phyloP scores from a whole-genome alignment of 768 basidiomycete genomes.

The Boletus rubroflammeus region DNA sequence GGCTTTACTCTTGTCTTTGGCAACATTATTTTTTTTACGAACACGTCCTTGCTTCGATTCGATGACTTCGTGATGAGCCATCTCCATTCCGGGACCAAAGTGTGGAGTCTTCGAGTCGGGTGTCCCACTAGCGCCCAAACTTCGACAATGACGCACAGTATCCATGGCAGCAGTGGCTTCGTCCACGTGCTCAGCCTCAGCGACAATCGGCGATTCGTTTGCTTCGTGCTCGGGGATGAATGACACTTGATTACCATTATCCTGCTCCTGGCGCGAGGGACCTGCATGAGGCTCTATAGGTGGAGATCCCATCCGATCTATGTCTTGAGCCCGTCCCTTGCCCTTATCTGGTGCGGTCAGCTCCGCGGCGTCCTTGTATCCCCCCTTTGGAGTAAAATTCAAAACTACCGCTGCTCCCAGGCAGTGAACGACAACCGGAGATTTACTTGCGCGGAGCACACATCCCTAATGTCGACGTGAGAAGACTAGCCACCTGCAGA shows the following conservation, averaged over 20 bases:
- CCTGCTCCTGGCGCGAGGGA: background rate
- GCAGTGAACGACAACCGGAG: conserved; percentile 23
- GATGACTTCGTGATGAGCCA: background rate
- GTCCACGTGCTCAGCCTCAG: conserved; percentile 5
- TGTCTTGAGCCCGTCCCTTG: conserved; percentile 7
- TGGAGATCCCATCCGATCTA: conserved; percentile 5
- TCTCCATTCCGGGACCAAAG: background rate
- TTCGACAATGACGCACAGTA: background rate
- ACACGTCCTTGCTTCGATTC: background rate
- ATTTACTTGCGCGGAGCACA: conserved; percentile 21
- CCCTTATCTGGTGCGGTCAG: conserved; percentile 7
- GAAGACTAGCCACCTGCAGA: background rate
- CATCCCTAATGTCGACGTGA: conserved; percentile 19
- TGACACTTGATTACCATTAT: background rate
- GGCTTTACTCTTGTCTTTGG: conserved; percentile 17
- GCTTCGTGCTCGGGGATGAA: background rate
- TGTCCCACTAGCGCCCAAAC: background rate
- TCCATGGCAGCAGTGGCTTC: conserved; percentile 5
- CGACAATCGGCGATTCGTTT: background rate
- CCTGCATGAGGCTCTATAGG: background rate
- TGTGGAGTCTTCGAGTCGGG: background rate
- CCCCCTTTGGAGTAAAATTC: conserved; percentile 23
- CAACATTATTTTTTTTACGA: conserved; percentile 18
- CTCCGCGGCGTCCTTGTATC: conserved; percentile 14
- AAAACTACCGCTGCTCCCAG: conserved; percentile 25